A percentile compares a stretch with the other conserved stretches of the same genome.
These are phyloP conservation scores for Puccinia coronata DNA, from an alignment of 1,284 basidiomycete genomes.

Conservation along the genomic window DNA sequence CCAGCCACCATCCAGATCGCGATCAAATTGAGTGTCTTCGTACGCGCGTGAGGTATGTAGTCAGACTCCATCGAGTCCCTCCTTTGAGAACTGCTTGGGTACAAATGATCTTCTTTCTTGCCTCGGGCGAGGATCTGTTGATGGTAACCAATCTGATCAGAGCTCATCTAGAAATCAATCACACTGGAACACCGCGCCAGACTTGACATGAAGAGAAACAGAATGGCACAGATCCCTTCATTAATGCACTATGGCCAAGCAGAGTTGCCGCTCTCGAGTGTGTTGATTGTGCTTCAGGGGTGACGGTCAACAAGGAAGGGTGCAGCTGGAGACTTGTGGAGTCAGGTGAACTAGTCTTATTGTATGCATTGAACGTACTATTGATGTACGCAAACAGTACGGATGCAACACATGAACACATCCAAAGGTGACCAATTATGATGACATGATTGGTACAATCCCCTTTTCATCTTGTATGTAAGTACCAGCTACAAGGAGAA, in stretches of 20 bases:
- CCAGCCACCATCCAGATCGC: constrained; percentile 12
- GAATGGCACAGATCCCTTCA: constrained; percentile 11
- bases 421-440: no score
- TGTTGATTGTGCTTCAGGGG: no score
- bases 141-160: neutral
- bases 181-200: neutral
- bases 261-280: no score
- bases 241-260: neutral
- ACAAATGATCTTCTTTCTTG: constrained; percentile 32
- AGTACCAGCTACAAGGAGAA: no score
- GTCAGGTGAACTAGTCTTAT: no score
- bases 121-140: constrained; percentile 14
- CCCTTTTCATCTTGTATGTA: no score
- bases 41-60: constrained; percentile 11
- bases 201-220: neutral
- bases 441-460: no score
- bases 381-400: no score
- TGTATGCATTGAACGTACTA: no score
- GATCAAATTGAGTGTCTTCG: constrained; percentile 12
- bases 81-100: constrained; percentile 37
- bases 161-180: neutral
- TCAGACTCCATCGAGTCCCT: constrained; percentile 32
- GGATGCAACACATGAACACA: no score
- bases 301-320: no score
- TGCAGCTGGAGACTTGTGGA: no score